Conservation (phyloP, 2,329 filamentous ascomycete genomes). For the Paraphaeosphaeria minitans region DNA sequence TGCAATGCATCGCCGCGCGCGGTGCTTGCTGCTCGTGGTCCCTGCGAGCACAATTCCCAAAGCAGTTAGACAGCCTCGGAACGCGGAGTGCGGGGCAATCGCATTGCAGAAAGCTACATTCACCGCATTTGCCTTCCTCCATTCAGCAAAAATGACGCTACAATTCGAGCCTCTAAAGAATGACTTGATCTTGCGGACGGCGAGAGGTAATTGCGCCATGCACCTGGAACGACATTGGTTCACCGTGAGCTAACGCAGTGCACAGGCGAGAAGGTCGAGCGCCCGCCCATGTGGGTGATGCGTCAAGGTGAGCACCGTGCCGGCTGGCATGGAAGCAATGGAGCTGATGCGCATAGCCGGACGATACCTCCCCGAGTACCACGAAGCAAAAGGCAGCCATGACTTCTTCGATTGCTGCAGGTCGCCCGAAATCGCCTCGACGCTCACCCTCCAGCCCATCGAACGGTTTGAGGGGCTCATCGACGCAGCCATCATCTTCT, state of each 20-base stretch:
- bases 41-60: slow-evolving; percentile 24
- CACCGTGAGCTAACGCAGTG: slow-evolving; percentile 21
- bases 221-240: background rate
- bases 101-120: slow-evolving; percentile 7
- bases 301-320: slow-evolving; percentile 74
- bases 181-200: slow-evolving; percentile 87
- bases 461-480: slow-evolving; percentile 89
- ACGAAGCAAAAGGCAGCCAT: slow-evolving; percentile 84
- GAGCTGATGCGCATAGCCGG: slow-evolving; percentile 66
- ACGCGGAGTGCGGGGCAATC: slow-evolving; percentile 30
- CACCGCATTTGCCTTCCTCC: background rate
- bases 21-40: background rate
- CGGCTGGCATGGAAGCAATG: background rate
- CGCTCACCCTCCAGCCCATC: slow-evolving; percentile 90
- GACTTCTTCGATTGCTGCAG: slow-evolving; percentile 99
- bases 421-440: slow-evolving; percentile 88
- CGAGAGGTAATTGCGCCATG: slow-evolving; percentile 67
- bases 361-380: slow-evolving; percentile 96
- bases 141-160: slow-evolving; percentile 62
- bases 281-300: slow-evolving; percentile 99
- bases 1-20: slow-evolving; percentile 1
- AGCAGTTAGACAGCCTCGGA: slow-evolving; percentile 23
- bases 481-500: slow-evolving; percentile 98
- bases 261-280: slow-evolving; percentile 84
- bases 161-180: slow-evolving; percentile 87